Evolutionary conservation across 257 asterid genomes (phyloP).

Genomic region (Nicotiana paniculata): DNA sequence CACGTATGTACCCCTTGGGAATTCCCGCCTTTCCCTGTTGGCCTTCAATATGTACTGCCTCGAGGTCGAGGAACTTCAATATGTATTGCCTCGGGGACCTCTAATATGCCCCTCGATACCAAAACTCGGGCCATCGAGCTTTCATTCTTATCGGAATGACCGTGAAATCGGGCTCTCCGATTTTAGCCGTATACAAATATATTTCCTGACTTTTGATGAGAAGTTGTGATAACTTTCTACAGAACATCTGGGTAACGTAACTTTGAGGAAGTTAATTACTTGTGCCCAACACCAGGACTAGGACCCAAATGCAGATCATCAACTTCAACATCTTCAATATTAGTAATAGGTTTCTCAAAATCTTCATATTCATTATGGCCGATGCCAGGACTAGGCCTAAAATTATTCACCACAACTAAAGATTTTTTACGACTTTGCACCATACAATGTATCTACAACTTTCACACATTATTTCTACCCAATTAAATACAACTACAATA

Average conservation of each 20-base stretch:
- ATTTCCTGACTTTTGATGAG: not conserved
- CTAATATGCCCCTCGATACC: no score
- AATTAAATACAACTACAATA: no score
- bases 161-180: no score
- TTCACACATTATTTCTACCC: no score
- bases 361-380: conserved; percentile 9
- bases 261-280: not conserved
- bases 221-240: not conserved
- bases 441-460: not conserved
- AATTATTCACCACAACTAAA: not conserved
- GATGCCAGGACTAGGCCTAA: conserved; percentile 19
- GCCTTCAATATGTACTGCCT: no score
- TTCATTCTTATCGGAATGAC: no score
- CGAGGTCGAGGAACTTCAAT: no score
- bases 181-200: no score
- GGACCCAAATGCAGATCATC: conserved; percentile 27
- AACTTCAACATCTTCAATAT: not conserved
- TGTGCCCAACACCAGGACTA: conserved; percentile 3
- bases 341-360: not conserved
- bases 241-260: not conserved
- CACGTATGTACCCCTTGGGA: no score
- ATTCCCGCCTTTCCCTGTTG: no score
- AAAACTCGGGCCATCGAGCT: no score
- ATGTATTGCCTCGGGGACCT: no score
- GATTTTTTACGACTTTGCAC: not conserved